phyloP scores from a whole-genome alignment of 176 grass and related monocot genomes.

The Thinopyrum elongatum region DNA sequence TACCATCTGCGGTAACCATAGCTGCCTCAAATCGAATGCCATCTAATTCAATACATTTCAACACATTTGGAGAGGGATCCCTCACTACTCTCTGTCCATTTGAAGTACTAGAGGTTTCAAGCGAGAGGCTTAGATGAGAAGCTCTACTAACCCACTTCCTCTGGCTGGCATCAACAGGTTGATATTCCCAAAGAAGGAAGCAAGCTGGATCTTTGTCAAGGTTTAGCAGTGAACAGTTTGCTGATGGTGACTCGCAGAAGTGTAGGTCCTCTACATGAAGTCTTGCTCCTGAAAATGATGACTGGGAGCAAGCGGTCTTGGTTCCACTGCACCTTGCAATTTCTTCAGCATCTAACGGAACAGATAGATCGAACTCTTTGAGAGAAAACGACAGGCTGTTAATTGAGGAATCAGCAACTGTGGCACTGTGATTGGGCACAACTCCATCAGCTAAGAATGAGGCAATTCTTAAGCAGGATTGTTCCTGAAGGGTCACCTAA shows the following conservation, averaged over 20 bases:
- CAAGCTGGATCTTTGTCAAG: conserved; percentile 94
- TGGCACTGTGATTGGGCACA: conserved; percentile 44
- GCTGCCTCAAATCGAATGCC: conserved; percentile 86
- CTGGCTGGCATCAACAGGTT: conserved; percentile 95
- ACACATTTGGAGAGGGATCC: conserved; percentile 57
- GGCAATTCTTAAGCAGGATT: conserved; percentile 94
- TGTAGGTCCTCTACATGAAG: conserved; percentile 87
- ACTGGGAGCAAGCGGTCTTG: conserved; percentile 40
- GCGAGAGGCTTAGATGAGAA: conserved; percentile 80
- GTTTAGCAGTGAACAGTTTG: conserved; percentile 86
- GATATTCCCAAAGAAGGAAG: conserved; percentile 89
- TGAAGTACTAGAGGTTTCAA: conserved; percentile 66
- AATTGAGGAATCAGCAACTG: conserved; percentile 69
- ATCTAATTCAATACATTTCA: conserved; percentile 86
- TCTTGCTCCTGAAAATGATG: conserved; percentile 80
- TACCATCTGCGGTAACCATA: conserved; percentile 92
- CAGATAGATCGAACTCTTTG: conserved; percentile 88
- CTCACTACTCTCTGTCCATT: conserved; percentile 34
- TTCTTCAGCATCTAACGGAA: conserved; percentile 78
- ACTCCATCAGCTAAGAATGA: conserved; percentile 98
- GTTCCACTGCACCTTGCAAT: conserved; percentile 55
- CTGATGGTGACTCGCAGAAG: conserved; percentile 75
- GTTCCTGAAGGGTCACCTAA: conserved; percentile 91
- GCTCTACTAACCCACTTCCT: conserved; percentile 67
- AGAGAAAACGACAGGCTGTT: conserved; percentile 73